Percentiles rank a stretch among this genome's conserved stretches.
Evolutionary conservation across 73 alveolate species (phyloP).

Genomic region (Diophrys appendiculata): DNA sequence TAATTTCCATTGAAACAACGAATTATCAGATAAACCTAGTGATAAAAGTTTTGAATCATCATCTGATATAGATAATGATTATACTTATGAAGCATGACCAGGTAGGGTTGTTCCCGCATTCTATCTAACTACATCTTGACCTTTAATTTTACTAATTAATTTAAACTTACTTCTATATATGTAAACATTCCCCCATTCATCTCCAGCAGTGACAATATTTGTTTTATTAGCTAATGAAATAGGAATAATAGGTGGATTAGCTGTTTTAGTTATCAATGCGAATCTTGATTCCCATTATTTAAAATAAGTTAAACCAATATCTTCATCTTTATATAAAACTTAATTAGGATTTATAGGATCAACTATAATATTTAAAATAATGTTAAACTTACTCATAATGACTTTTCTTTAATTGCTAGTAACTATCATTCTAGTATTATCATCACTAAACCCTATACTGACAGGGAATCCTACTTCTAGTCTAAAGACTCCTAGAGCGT

Average conservation of each 20-base stretch:
- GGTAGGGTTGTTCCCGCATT: conserved; percentile 69
- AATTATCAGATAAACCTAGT: background rate
- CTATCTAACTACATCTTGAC: conserved; percentile 56
- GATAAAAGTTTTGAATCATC: conserved; percentile 54
- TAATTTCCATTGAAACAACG: background rate
- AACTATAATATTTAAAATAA: conserved; percentile 2
- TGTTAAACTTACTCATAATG: conserved; percentile 22
- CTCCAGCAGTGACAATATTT: conserved; percentile 81
- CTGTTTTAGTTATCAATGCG: conserved; percentile 50
- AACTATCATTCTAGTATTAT: conserved; percentile 45
- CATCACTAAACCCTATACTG: conserved; percentile 53
- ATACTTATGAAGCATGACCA: conserved; percentile 76
- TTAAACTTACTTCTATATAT: conserved; percentile 53
- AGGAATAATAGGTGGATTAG: conserved; percentile 47
- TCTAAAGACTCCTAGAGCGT: conserved; percentile 48
- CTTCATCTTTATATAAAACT: conserved; percentile 45
- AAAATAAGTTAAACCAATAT: conserved; percentile 33
- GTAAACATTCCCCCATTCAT: conserved; percentile 71
- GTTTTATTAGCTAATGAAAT: conserved; percentile 48
- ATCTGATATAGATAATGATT: conserved; percentile 50
- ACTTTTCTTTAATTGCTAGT: conserved; percentile 67
- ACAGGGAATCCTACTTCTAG: conserved; percentile 68
- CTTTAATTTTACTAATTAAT: background rate
- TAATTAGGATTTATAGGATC: conserved; percentile 56
- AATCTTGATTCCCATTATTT: conserved; percentile 53